These are phyloP conservation scores for Hypoxylon sp. DNA, from an alignment of 2,329 filamentous ascomycete species.

Conservation along the genomic window DNA sequence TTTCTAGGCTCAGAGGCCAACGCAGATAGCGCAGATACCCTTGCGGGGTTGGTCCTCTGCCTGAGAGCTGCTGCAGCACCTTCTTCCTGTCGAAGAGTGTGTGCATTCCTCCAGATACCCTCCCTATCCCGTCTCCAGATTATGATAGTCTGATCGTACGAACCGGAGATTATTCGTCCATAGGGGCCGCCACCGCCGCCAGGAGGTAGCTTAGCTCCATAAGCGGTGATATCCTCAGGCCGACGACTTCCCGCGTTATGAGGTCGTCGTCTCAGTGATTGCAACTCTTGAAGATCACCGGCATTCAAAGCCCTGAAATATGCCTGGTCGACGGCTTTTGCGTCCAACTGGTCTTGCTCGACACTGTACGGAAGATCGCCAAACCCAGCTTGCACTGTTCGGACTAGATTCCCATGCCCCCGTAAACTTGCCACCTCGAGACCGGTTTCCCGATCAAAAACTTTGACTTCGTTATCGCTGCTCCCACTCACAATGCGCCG, in stretches of 20 bases:
- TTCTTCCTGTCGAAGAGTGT: conserved; percentile 82
- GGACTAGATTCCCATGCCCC: conserved; percentile 86
- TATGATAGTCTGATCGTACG: conserved; percentile 95
- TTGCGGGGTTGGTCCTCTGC: conserved; percentile 34
- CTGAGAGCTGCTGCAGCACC: conserved; percentile 68
- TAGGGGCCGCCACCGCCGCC: conserved; percentile 91
- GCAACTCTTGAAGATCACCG: conserved; percentile 63
- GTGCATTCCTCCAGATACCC: conserved; percentile 85
- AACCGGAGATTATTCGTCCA: conserved; percentile 95
- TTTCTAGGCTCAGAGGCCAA: conserved; percentile 24
- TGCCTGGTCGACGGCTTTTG: conserved; percentile 78
- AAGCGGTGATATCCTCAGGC: conserved; percentile 82
- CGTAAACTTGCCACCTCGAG: conserved; percentile 90
- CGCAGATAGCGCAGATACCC: conserved; percentile 38
- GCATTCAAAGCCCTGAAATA: conserved; percentile 75
- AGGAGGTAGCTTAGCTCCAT: conserved; percentile 89
- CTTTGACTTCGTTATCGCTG: conserved; percentile 95
- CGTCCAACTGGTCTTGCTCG: conserved; percentile 80
- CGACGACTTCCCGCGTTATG: conserved; percentile 80
- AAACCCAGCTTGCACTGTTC: conserved; percentile 95
- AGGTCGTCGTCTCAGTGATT: conserved; percentile 56
- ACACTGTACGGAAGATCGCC: conserved; percentile 87
- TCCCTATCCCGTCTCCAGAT: conserved; percentile 92
- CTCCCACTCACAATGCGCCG: conserved; percentile 94
- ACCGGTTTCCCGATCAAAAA: conserved; percentile 88